phyloP scores from a whole-genome alignment of 2,329 filamentous ascomycete species.

The Calonectria pauciramosa region DNA sequence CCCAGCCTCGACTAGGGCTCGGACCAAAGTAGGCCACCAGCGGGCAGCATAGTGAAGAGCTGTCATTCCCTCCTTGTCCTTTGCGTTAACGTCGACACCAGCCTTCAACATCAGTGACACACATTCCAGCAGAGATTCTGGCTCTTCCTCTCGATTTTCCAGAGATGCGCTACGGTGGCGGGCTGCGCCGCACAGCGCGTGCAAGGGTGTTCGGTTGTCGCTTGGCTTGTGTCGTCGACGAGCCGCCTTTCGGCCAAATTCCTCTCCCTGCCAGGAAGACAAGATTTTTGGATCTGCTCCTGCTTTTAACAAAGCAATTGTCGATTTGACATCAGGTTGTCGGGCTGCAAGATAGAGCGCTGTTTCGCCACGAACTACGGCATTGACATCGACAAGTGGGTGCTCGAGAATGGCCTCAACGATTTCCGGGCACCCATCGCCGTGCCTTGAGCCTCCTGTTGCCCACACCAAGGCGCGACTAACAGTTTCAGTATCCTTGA shows the following conservation, averaged over 20 bases:
- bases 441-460: neutral
- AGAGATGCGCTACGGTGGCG: neutral
- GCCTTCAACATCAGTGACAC: constrained; percentile 40
- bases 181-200: neutral
- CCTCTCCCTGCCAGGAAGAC: constrained; percentile 20
- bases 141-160: neutral
- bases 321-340: constrained; percentile 20
- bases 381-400: constrained; percentile 50
- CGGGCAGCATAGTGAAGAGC: constrained; percentile 34
- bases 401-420: constrained; percentile 47
- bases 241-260: neutral
- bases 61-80: constrained; percentile 21
- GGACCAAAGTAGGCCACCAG: constrained; percentile 19
- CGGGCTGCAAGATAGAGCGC: constrained; percentile 38
- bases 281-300: constrained; percentile 48
- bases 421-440: constrained; percentile 29
- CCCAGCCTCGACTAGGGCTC: constrained; percentile 39
- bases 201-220: neutral
- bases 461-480: constrained; percentile 48
- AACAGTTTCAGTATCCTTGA: constrained; percentile 40
- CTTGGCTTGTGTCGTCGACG: neutral
- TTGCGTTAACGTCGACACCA: constrained; percentile 40
- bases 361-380: constrained; percentile 36
- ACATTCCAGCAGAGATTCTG: constrained; percentile 5
- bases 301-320: constrained; percentile 45